These are phyloP conservation scores for Berberis vulgaris DNA, from an alignment of 164 flowering plant genomes.

Conservation along the genomic window DNA sequence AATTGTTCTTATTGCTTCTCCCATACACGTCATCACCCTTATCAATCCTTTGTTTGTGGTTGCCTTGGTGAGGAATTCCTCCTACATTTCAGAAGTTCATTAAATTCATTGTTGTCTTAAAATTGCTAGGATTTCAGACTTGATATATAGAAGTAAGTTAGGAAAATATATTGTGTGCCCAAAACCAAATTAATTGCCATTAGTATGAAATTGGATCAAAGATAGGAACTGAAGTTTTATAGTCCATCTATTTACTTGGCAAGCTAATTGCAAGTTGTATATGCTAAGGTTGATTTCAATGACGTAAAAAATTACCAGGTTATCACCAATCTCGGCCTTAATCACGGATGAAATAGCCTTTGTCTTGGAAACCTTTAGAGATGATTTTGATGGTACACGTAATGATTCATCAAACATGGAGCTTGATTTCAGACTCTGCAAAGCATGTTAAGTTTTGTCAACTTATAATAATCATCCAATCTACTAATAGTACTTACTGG, in stretches of 20 bases:
- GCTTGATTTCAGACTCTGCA: slow-evolving; percentile 65
- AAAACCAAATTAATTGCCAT: not conserved
- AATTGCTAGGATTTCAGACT: not conserved
- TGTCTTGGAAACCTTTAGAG: slow-evolving; percentile 36
- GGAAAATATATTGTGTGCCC: no score
- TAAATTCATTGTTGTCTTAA: not conserved
- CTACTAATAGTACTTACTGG: not conserved
- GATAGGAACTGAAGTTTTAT: no score
- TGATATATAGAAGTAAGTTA: not conserved
- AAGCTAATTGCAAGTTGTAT: no score
- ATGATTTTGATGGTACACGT: slow-evolving; percentile 35
- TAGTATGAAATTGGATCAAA: not conserved
- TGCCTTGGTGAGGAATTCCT: slow-evolving; percentile 77
- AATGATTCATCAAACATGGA: slow-evolving; percentile 70
- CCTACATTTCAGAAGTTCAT: slow-evolving; percentile 33
- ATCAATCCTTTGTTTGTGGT: slow-evolving; percentile 85
- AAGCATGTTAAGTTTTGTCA: slow-evolving; percentile 1
- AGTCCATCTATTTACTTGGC: no score
- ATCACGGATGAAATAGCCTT: slow-evolving; percentile 38
- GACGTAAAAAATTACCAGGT: slow-evolving; percentile 47
- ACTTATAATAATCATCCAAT: not conserved
- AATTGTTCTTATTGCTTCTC: slow-evolving; percentile 93
- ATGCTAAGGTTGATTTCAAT: no score
- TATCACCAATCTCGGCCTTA: slow-evolving; percentile 80
- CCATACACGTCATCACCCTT: slow-evolving; percentile 82